Base-by-base conservation (phyloP, 305 asterid genomes). In the Striga hermonthica region DNA sequence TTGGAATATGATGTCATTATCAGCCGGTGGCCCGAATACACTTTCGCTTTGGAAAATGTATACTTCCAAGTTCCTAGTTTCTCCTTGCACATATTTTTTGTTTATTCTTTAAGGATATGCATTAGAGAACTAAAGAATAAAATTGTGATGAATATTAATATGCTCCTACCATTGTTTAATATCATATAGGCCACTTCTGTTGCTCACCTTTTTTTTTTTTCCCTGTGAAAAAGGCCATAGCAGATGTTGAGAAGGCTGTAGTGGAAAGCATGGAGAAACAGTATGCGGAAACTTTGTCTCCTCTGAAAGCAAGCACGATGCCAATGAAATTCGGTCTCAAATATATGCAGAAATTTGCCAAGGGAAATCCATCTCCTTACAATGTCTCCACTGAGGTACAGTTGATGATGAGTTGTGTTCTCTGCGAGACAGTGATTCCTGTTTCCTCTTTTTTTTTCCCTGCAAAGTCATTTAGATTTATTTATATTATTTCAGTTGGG, bases 21-120 rank as follows among this genome's bases (percentile, higher is more conserved):
- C 67, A 75, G 86, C 56, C 90, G 97, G 34, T 93, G 99, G 99
- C 99, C 97, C 1, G 97, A 93, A 66, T 93, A 93, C 65, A 79
- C 90, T 57, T 79, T 82, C 50, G 76, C 82, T 1, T 63, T 93
- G 79, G 99, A 93, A 80, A 78, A 75, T 80, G 97, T 91, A n/a
- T 38, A 11, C n/a, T n/a, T n/a, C n/a, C n/a, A n/a, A 6, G 15
- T n/a, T n/a, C n/a, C n/a, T n/a, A n/a, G n/a, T 16, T 45, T 47
- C 16, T n/a, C 57, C 28, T 28, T 4, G 2, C 37, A 38, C 9
- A 52, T 16, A 45, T 9, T 12, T n/a, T 49, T 49, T 49, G 14
- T 45, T 45, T 45, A 45, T 41, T 8, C 47, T 10, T 41, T 41
- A 41, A 41, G 10, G 47, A 6, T n/a, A n/a, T 41, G 47, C 6